Conservation (phyloP, 768 basidiomycete species). For the Thelephora aurantiotincta region DNA sequence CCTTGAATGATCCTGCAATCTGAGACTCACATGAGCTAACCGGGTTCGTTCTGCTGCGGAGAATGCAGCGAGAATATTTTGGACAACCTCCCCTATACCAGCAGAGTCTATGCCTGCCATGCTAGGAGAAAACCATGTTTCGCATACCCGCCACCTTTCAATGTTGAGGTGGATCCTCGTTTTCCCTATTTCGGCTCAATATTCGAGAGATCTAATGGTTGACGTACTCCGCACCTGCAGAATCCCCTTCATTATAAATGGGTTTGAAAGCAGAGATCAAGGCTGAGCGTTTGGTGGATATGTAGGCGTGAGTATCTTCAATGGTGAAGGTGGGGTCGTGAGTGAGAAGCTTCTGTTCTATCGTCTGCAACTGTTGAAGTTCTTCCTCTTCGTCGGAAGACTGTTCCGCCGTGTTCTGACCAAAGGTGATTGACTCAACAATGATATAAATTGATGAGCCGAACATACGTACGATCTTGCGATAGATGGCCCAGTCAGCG, state of each 20-base stretch:
- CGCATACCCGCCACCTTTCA: constrained; percentile 83
- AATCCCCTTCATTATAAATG: constrained; percentile 60
- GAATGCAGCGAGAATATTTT: constrained; percentile 68
- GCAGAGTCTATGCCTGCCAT: constrained; percentile 95
- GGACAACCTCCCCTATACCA: constrained; percentile 84
- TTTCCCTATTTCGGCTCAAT: constrained; percentile 24
- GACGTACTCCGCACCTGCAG: constrained; percentile 31
- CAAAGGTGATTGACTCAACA: neutral
- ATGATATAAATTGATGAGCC: neutral
- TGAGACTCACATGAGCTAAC: constrained; percentile 53
- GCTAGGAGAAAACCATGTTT: constrained; percentile 84
- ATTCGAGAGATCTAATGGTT: neutral
- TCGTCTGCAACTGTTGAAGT: constrained; percentile 44
- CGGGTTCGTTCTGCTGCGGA: constrained; percentile 48
- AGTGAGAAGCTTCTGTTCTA: constrained; percentile 72
- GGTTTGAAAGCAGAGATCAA: constrained; percentile 80
- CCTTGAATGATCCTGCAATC: neutral
- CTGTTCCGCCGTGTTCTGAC: constrained; percentile 48
- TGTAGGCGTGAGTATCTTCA: constrained; percentile 71
- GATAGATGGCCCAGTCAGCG: constrained; percentile 95
- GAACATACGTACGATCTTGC: constrained; percentile 64
- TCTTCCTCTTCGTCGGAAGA: constrained; percentile 92
- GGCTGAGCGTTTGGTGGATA: constrained; percentile 66
- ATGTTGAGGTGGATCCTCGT: constrained; percentile 79
- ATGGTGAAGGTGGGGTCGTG: constrained; percentile 77